These are phyloP conservation scores for Kodamaea sagamina DNA, from an alignment of 805 yeast species.

Conservation along the genomic window DNA sequence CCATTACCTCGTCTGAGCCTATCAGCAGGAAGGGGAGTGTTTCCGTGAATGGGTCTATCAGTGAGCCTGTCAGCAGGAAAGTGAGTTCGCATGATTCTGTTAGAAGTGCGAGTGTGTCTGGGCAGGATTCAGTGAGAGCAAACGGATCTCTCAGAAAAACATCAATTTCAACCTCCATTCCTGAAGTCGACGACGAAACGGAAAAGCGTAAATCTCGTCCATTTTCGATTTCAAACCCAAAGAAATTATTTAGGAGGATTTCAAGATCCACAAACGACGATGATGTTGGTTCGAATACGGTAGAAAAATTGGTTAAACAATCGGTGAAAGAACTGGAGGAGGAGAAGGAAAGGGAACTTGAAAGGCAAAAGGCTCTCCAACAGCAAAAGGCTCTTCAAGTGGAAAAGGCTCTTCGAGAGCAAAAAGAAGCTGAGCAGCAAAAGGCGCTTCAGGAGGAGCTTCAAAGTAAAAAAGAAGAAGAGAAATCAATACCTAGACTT, in stretches of 20 bases:
- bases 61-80: too few relatives aligned
- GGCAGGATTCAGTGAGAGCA: background rate
- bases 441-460: too few relatives aligned
- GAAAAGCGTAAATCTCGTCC: constrained; percentile 24
- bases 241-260: constrained; percentile 35
- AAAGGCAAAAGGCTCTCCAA: background rate
- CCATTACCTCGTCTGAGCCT: background rate
- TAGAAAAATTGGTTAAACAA: constrained; percentile 1
- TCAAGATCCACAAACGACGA: constrained; percentile 30
- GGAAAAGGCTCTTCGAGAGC: too few relatives aligned
- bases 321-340: background rate
- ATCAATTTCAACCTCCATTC: constrained; percentile 1
- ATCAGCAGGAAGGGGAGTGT: too few relatives aligned
- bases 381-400: too few relatives aligned
- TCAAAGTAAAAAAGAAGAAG: too few relatives aligned
- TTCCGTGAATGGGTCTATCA: too few relatives aligned
- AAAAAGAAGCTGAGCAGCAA: background rate
- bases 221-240: constrained; percentile 31
- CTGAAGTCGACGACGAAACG: constrained; percentile 4
- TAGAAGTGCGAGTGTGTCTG: constrained; percentile 1
- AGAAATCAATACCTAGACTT: constrained; percentile 12
- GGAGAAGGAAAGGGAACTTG: background rate
- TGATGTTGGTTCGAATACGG: constrained; percentile 5
- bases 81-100: too few relatives aligned
- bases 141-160: background rate